Percentiles rank a stretch among this genome's conserved stretches.
Evolutionary conservation across 2,329 filamentous ascomycete genomes (phyloP).

Genomic region (Aureobasidium zeae): DNA sequence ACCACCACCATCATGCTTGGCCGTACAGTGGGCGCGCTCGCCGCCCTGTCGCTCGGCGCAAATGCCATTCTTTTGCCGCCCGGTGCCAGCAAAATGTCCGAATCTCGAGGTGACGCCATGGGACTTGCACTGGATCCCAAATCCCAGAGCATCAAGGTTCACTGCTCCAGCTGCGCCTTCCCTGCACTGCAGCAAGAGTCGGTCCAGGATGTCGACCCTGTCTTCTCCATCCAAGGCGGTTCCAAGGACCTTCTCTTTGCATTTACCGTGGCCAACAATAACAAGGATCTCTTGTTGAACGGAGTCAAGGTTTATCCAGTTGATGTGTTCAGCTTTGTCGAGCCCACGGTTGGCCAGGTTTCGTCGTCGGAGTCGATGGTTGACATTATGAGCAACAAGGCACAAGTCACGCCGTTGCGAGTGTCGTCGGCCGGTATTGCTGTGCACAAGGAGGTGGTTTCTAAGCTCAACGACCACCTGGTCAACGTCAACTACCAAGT

Average conservation of each 20-base stretch:
- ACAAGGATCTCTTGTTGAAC: slow-evolving; percentile 46
- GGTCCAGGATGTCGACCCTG: slow-evolving; percentile 14
- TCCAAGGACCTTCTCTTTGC: slow-evolving; percentile 36
- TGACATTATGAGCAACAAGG: slow-evolving; percentile 22
- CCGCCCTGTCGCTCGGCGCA: slow-evolving; percentile 25
- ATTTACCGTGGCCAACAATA: slow-evolving; percentile 43
- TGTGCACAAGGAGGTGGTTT: slow-evolving; percentile 38
- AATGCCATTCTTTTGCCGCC: slow-evolving; percentile 47
- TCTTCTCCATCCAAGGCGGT: slow-evolving; percentile 26
- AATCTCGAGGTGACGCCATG: slow-evolving; percentile 37
- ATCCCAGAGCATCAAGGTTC: slow-evolving; percentile 39
- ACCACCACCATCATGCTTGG: slow-evolving; percentile 23
- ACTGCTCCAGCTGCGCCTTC: slow-evolving; percentile 48
- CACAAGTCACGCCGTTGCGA: slow-evolving; percentile 26
- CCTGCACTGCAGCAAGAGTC: slow-evolving; percentile 18
- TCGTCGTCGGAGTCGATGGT: slow-evolving; percentile 20
- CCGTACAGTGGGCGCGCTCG: slow-evolving; percentile 26
- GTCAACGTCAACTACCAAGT: slow-evolving; percentile 50
- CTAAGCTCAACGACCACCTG: slow-evolving; percentile 44
- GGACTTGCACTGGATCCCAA: slow-evolving; percentile 34
- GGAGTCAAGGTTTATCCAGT: slow-evolving; percentile 49
- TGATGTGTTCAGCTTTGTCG: slow-evolving; percentile 11
- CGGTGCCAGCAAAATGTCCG: slow-evolving; percentile 33
- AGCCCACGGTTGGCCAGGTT: slow-evolving; percentile 22
- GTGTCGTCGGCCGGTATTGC: slow-evolving; percentile 28